phyloP scores from a whole-genome alignment of 306 rosid species.

The barrel medic (Medicago truncatula) region MtrunA17r5.0-ANR NC_053044.1:45290001-45290500 shows the following conservation, averaged over 20 bases:
- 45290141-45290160: constrained; percentile 77
- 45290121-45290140: constrained; percentile 68
- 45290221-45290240: constrained; percentile 66
- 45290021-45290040: constrained; percentile 47
- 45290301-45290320: constrained; percentile 51
- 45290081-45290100: constrained; percentile 86
- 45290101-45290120: constrained; percentile 58
- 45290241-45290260: constrained; percentile 72
- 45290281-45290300: constrained; percentile 57
- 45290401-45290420: constrained; percentile 83
- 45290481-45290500: constrained; percentile 98
- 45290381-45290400: constrained; percentile 89
- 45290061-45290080: constrained; percentile 61
- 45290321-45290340: constrained; percentile 88
- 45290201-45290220: constrained; percentile 67
- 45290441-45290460: constrained; percentile 87
- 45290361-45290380: constrained; percentile 91
- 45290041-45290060: constrained; percentile 51
- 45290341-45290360: constrained; percentile 95
- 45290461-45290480: constrained; percentile 92
- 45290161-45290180: constrained; percentile 94
- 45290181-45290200: constrained; percentile 66
- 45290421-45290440: constrained; percentile 88
- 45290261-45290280: constrained; percentile 83
- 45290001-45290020: constrained; percentile 40